Base-by-base conservation (phyloP, 805 yeast species). In the Wickerhamomyces strasburgensis region DNA sequence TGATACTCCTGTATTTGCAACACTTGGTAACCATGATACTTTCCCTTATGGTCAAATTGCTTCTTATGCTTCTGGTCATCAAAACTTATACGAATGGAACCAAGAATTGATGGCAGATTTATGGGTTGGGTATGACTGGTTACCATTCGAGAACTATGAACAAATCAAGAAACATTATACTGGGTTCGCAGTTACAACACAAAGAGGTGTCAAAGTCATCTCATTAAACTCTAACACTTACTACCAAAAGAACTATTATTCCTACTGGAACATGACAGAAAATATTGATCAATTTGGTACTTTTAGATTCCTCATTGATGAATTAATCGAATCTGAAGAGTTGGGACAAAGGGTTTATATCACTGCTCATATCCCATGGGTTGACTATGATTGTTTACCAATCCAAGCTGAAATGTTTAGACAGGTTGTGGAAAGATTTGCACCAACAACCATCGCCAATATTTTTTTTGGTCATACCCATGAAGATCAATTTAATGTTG, bases 381-480 rank as follows among this genome's bases (percentile, higher is more conserved):
- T 71, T 17, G 65, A 72, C n/a, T 84, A 78, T 47, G 70, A 48
- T 21, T 38, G 80, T 14, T 58, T 81, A 32, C 87, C 88, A 10
- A 62, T 77, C 27, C 80, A 74, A 36, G 70, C 84, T 18, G 65
- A 71, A 37, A 61, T 75, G 23, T 73, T 78, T 43, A 62, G 68
- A 23, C 72, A 73, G 43, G 73, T 80, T 27, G 67, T 81, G 17
- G 78, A 76, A 49, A 68, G 88, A 56, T 81, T 80, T 56, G 73
- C 82, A 23, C 85, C 84, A 14, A 68, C 70, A 50, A 77, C 83
- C 9, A 76, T 81, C 55, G 82, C 86, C 7, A 81, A 73, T 31
- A 64, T 78, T 21, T 81, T 81, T 64, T 79, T 71, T 53, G 89
- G 88, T 18, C 85, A 80, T 51, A 78, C 84, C 5, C 88, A 81